phyloP scores from a whole-genome alignment of 2,329 filamentous ascomycete genomes.

The Corynespora cassiicola region DNA sequence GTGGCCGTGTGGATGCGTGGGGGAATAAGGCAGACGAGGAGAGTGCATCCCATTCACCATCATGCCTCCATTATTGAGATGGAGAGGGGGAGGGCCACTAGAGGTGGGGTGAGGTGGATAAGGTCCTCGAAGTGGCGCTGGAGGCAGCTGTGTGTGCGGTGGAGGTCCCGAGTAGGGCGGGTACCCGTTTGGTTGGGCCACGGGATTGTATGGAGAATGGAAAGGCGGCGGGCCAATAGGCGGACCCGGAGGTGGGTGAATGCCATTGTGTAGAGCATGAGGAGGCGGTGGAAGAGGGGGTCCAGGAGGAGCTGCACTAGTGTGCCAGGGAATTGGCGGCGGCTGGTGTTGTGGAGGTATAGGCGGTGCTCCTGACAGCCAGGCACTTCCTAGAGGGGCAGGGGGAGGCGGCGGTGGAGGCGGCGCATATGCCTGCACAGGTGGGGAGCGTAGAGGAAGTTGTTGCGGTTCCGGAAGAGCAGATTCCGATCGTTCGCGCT shows the following conservation, averaged over 20 bases:
- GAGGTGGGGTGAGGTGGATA: conserved; percentile 34
- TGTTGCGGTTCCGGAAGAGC: conserved; percentile 41
- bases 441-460: conserved; percentile 40
- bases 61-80: conserved; percentile 38
- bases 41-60: conserved; percentile 47
- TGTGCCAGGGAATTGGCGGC: conserved; percentile 39
- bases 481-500: conserved; percentile 35
- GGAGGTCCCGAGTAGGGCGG: conserved; percentile 37
- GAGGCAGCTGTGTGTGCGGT: conserved; percentile 35
- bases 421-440: conserved; percentile 30
- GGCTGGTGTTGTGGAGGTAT: conserved; percentile 30
- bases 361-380: conserved; percentile 10
- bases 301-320: conserved; percentile 26
- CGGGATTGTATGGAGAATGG: conserved; percentile 36
- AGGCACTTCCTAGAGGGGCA: conserved; percentile 25
- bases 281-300: conserved; percentile 29
- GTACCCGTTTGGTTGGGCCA: conserved; percentile 42
- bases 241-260: conserved; percentile 28
- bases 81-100: conserved; percentile 36
- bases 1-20: conserved; percentile 41
- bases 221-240: conserved; percentile 34
- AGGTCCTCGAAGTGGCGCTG: conserved; percentile 32
- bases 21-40: conserved; percentile 45
- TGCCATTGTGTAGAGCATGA: conserved; percentile 37
- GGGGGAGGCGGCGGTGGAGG: conserved; percentile 23